phyloP scores from a whole-genome alignment of 2,329 filamentous ascomycete genomes.

The Colletotrichum sp. region DNA sequence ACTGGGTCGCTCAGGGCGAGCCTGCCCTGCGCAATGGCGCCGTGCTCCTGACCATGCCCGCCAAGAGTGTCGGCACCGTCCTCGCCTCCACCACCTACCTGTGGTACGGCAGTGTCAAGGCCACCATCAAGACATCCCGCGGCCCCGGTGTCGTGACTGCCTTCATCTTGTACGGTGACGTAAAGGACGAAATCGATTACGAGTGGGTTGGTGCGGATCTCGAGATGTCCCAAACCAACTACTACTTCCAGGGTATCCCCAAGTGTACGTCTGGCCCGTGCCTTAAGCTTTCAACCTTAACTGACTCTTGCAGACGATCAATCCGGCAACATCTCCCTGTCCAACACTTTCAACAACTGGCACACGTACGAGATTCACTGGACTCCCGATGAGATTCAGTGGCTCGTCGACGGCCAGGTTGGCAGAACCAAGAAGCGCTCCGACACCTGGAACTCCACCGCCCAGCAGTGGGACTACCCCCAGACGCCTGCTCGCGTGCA shows the following conservation, averaged over 20 bases:
- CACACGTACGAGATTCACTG: constrained; percentile 95
- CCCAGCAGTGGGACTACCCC: constrained; percentile 84
- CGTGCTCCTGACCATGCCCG: constrained; percentile 87
- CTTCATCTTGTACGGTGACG: constrained; percentile 93
- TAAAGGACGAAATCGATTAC: constrained; percentile 98
- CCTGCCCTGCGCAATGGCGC: constrained; percentile 69
- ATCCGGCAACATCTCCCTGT: constrained; percentile 70
- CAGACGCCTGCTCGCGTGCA: constrained; percentile 92
- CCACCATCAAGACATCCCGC: constrained; percentile 82
- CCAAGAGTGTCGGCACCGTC: constrained; percentile 84
- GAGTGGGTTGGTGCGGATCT: constrained; percentile 90
- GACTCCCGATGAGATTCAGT: constrained; percentile 85
- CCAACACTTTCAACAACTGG: constrained; percentile 76
- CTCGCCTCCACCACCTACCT: constrained; percentile 85
- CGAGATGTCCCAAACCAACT: constrained; percentile 86
- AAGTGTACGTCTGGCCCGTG: constrained; percentile 69
- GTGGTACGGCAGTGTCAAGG: constrained; percentile 95
- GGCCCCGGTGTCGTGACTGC: constrained; percentile 93
- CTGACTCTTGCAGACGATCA: constrained; percentile 68
- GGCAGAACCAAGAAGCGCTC: constrained; percentile 76
- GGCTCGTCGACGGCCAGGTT: constrained; percentile 83
- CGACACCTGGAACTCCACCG: constrained; percentile 85
- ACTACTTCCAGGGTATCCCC: constrained; percentile 93
- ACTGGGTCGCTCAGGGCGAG: constrained; percentile 89
- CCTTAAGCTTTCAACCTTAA: constrained; percentile 9